Evolutionary conservation across 2,329 filamentous ascomycete genomes (phyloP).

Genomic region (Penicillium sp.): DNA sequence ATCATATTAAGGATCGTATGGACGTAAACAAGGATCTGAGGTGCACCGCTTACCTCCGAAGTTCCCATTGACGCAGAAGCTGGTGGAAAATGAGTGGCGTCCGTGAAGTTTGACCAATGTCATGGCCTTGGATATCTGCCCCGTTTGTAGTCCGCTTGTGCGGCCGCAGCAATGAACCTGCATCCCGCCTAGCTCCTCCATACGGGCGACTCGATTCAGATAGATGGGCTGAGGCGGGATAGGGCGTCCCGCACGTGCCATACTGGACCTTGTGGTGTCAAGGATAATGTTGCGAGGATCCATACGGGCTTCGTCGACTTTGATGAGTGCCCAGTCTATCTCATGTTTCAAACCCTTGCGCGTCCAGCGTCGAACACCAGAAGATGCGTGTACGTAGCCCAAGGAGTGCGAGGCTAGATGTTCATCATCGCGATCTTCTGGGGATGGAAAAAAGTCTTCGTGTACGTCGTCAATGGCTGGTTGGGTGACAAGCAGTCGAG

Average conservation of each 20-base stretch:
- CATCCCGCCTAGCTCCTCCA: conserved; percentile 62
- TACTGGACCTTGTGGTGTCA: conserved; percentile 22
- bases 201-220: conserved; percentile 56
- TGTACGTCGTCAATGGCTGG: conserved; percentile 85
- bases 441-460: conserved; percentile 76
- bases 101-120: conserved; percentile 84
- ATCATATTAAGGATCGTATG: conserved; percentile 25
- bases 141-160: conserved; percentile 77
- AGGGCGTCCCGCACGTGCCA: conserved; percentile 46
- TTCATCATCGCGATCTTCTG: conserved; percentile 71
- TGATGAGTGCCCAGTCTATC: conserved; percentile 91
- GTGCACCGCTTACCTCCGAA: conserved; percentile 50
- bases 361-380: conserved; percentile 74
- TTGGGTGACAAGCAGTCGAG: conserved; percentile 80
- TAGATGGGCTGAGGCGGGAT: conserved; percentile 38
- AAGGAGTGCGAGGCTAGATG: conserved; percentile 76
- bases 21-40: conserved; percentile 22
- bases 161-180: conserved; percentile 84
- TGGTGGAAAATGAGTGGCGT: conserved; percentile 73
- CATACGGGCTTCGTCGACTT: conserved; percentile 67
- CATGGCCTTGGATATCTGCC: conserved; percentile 72
- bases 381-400: conserved; percentile 83
- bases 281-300: conserved; percentile 68
- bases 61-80: conserved; percentile 59
- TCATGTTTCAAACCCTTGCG: conserved; percentile 75